Conservation (phyloP, 805 yeast species). For the Nakazawaea wyomingensis region DNA sequence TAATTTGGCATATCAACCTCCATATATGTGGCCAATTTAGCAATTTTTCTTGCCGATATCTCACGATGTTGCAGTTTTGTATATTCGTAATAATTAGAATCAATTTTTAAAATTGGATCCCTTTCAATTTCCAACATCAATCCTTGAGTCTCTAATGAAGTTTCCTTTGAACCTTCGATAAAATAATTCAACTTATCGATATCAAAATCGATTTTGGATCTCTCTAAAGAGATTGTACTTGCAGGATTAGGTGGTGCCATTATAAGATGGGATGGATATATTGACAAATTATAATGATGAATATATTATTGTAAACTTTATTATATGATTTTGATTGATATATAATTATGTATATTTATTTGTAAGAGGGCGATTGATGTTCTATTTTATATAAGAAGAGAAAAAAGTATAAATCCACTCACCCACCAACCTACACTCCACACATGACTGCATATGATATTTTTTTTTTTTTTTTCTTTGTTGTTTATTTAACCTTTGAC, state of each 20-base stretch:
- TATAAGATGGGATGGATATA: too few species aligned
- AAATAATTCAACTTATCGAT: conserved; percentile 47
- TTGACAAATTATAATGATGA: too few species aligned
- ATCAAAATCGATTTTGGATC: conserved; percentile 37
- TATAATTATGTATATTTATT: not conserved
- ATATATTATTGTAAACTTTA: not conserved
- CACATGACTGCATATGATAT: too few species aligned
- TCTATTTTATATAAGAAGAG: not conserved
- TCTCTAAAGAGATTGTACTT: conserved; percentile 37
- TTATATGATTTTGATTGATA: not conserved
- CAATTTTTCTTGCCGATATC: conserved; percentile 54
- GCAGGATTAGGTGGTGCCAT: conserved; percentile 27
- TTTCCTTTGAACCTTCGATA: conserved; percentile 44
- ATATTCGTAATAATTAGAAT: conserved; percentile 51
- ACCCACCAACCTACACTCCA: too few species aligned
- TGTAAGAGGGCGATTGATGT: not conserved
- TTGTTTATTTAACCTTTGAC: too few species aligned
- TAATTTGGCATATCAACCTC: conserved; percentile 35
- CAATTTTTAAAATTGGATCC: conserved; percentile 59
- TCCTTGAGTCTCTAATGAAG: conserved; percentile 40
- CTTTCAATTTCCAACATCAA: conserved; percentile 56
- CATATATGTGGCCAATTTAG: conserved; percentile 55
- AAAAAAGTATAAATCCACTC: too few species aligned
- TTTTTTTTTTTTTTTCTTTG: too few species aligned
- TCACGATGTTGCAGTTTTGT: conserved; percentile 54